Base-by-base conservation (phyloP, 2,329 filamentous ascomycete species). In the Bipolaris gigantea region DNA sequence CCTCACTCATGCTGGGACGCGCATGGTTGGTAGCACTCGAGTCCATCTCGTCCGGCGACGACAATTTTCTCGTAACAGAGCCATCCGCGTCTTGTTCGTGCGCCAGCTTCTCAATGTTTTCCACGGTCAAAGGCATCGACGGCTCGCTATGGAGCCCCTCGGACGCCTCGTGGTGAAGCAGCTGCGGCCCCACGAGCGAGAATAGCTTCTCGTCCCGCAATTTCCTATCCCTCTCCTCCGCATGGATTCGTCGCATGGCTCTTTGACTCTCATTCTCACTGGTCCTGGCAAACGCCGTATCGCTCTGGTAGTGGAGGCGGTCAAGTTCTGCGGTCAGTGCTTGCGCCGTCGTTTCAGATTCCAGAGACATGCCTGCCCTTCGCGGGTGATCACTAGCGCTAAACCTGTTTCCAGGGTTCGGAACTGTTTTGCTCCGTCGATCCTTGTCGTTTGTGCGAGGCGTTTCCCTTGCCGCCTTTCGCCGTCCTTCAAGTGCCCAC, bases 191-290 rank as follows among this genome's bases (percentile, higher is more conserved):
- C 32, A 75, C 78, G 18, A 77, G 73, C n/a, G 76, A 76, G 15
- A 85, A 73, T 16, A 85, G 67, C 61, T 83, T 83, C 54, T 83
- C 79, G 61, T 85, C 81, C 15, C 82, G 75, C 4, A 84, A 67
- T 44, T 74, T 71, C 23, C 78, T 79, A 3, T 83, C 82, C 66
- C 81, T 81, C 60, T 85, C 83, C 66, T 84, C 81, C 7, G 80
- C 78, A 15, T 78, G 71, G 43, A 79, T 77, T n/a, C 80, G 73
- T 43, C 78, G 69, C 50, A 77, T 68, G 4, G 71, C 76, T 25
- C 76, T 72, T 40, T 82, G 80, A 11, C 74, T 75, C 54, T 80
- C 75, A n/a, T 67, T 74, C 56, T 79, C 73, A 18, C 73, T 64
- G n/a, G 72, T 73, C 35, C 69, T 70, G 23, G 73, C 73, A 45